These are phyloP conservation scores for Paramecium biaurelia DNA, from an alignment of 73 alveolate species.

Conservation along the genomic window DNA sequence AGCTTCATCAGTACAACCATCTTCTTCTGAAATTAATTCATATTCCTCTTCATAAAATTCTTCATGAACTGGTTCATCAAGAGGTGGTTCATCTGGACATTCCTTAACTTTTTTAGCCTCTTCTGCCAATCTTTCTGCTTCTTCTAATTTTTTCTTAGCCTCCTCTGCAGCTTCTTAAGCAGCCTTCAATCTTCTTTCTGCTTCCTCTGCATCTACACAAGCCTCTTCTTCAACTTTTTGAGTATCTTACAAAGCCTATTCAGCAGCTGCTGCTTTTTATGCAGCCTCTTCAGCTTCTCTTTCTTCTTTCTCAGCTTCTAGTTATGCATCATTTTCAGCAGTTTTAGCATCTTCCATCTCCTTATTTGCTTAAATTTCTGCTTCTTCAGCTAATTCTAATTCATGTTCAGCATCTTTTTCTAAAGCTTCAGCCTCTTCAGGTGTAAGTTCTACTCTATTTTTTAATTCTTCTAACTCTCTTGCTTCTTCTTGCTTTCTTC, in stretches of 20 bases:
- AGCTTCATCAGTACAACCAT: neutral
- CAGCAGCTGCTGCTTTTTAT: neutral
- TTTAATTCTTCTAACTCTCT: neutral
- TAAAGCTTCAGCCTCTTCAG: constrained; percentile 27
- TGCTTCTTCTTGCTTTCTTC: neutral
- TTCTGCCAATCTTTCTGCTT: constrained; percentile 12
- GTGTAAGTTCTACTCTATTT: neutral
- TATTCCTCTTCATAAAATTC: neutral
- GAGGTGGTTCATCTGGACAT: neutral
- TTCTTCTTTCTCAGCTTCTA: neutral
- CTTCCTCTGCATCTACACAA: constrained; percentile 39
- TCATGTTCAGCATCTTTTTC: neutral
- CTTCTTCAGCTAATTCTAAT: neutral
- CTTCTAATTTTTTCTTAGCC: neutral
- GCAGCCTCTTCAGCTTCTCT: neutral
- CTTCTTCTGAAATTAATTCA: neutral
- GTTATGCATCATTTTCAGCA: neutral
- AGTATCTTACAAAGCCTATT: neutral
- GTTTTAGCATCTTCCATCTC: neutral
- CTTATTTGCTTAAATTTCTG: neutral
- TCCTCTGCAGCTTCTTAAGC: constrained; percentile 29
- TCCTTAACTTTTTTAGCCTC: neutral
- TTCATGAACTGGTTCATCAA: constrained; percentile 7
- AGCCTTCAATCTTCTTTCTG: neutral
- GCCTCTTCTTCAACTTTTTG: neutral